Base-by-base conservation (phyloP, 768 basidiomycete species). In the Ramaria rubella region DNA sequence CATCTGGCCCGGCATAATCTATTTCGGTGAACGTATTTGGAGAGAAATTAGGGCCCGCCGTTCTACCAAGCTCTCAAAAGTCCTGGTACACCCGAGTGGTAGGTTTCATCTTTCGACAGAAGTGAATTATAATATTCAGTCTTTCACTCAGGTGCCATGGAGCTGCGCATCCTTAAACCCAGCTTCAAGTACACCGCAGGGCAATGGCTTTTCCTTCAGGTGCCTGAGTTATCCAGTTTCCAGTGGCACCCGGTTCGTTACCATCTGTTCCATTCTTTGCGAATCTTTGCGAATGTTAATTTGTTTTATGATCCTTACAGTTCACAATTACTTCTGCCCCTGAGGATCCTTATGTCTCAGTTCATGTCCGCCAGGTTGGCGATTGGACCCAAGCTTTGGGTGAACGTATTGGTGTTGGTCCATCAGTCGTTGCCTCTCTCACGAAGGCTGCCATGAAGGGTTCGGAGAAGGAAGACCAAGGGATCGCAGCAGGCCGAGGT, bases 271-370 rank as follows among this genome's bases (percentile, higher is more conserved):
- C 7, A 19, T 42, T 42, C n/a, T 42, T 21, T 17, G n/a, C n/a
- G n/a, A n/a, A 42, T 6, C 8, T 36, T 17, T 17, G 34, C 23
- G 40, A 17, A 8, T 17, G n/a, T 42, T 7, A 6, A 8, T 42
- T 19, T 21, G 23, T 42, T n/a, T 8, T 2, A 14, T 3, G 2
- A 3, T 38, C 2, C 2, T 2, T 19, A 21, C 64, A 93, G 88
- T 94, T 95, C 72, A 94, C 92, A 36, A 94, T 94, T 73, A 93
- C 92, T 0, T 94, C 92, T 36, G 91, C 94, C 14, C 94, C 94
- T 3, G 91, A 94, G 63, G 94, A 96, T 64, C 88, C 92, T 2
- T 95, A 91, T 67, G 81, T 96, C 44, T 92, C 90, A 24, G 70
- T 95, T 52, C 94, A 96, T 69, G 87, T 97, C 64, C 89, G 92